Conservation (phyloP, 2,329 filamentous ascomycete genomes). For the Botrytis galanthina region DNA sequence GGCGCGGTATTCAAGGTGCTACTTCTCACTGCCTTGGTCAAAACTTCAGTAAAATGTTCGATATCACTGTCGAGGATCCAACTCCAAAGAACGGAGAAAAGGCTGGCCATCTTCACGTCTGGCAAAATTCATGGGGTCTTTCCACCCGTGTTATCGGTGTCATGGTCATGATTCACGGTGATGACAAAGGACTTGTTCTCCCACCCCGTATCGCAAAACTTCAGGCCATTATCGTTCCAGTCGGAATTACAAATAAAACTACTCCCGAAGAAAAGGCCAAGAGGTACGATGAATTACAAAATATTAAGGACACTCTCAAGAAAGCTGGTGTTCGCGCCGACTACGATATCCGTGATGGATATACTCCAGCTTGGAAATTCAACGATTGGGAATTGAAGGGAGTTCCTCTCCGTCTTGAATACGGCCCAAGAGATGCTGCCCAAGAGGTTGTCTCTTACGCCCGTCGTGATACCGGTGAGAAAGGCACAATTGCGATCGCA, state of each 20-base stretch:
- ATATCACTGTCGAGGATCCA: slow-evolving; percentile 95
- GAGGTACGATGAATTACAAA: slow-evolving; percentile 73
- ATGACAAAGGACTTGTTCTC: slow-evolving; percentile 91
- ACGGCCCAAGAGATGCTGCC: slow-evolving; percentile 89
- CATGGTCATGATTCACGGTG: slow-evolving; percentile 98
- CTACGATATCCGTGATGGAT: slow-evolving; percentile 82
- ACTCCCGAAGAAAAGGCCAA: slow-evolving; percentile 73
- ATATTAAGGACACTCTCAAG: slow-evolving; percentile 66
- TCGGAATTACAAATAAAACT: slow-evolving; percentile 88
- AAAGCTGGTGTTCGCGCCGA: slow-evolving; percentile 75
- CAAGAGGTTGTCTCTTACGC: slow-evolving; percentile 81
- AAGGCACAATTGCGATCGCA: slow-evolving; percentile 73
- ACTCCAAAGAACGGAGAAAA: slow-evolving; percentile 67
- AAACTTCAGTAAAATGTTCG: slow-evolving; percentile 99
- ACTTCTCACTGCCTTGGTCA: slow-evolving; percentile 90
- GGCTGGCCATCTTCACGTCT: slow-evolving; percentile 79
- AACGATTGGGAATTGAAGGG: slow-evolving; percentile 98
- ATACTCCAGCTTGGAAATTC: slow-evolving; percentile 96
- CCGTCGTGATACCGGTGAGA: slow-evolving; percentile 82
- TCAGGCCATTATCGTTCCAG: slow-evolving; percentile 85
- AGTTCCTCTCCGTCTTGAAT: slow-evolving; percentile 89
- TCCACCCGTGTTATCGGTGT: slow-evolving; percentile 97
- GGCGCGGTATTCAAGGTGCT: slow-evolving; percentile 92
- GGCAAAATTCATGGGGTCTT: slow-evolving; percentile 99
- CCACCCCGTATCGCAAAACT: slow-evolving; percentile 85